These are phyloP conservation scores for Syzygium aromaticum DNA, from an alignment of 345 rosid species.

Conservation along the genomic window DNA sequence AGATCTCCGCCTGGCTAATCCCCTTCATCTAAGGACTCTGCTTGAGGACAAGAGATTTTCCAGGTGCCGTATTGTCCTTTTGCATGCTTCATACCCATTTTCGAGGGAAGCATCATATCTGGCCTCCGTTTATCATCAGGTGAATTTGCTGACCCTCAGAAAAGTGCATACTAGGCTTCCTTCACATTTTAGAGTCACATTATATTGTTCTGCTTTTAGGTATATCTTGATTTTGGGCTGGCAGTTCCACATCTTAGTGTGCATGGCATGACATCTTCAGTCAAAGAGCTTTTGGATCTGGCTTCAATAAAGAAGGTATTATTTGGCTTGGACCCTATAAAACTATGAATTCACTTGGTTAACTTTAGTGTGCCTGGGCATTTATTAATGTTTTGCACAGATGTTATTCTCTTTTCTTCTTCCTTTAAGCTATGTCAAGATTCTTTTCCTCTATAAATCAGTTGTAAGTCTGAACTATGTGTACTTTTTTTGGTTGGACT, in stretches of 20 bases:
- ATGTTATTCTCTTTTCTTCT: background rate
- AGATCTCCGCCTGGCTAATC: constrained; percentile 83
- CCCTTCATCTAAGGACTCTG: constrained; percentile 68
- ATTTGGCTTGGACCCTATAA: background rate
- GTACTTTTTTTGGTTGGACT: background rate
- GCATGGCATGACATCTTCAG: constrained; percentile 80
- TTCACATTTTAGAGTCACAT: constrained; percentile 7
- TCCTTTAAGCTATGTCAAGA: background rate
- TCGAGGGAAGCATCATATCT: constrained; percentile 88
- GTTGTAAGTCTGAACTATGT: background rate
- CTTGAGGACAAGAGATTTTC: constrained; percentile 79
- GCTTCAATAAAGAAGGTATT: constrained; percentile 84
- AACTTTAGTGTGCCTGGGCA: background rate
- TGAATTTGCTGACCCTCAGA: constrained; percentile 6
- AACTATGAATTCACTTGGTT: background rate
- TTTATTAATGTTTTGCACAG: background rate
- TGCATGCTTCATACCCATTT: constrained; percentile 95
- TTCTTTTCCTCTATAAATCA: background rate
- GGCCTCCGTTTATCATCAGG: constrained; percentile 86
- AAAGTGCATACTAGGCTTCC: background rate
- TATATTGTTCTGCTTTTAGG: constrained; percentile 24
- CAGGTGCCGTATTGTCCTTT: constrained; percentile 60
- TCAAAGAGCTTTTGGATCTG: constrained; percentile 83
- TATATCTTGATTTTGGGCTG: constrained; percentile 92
- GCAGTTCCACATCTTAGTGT: constrained; percentile 87